Conservation (phyloP, 2,329 filamentous ascomycete genomes). For the Sclerotinia glacialis region DNA sequence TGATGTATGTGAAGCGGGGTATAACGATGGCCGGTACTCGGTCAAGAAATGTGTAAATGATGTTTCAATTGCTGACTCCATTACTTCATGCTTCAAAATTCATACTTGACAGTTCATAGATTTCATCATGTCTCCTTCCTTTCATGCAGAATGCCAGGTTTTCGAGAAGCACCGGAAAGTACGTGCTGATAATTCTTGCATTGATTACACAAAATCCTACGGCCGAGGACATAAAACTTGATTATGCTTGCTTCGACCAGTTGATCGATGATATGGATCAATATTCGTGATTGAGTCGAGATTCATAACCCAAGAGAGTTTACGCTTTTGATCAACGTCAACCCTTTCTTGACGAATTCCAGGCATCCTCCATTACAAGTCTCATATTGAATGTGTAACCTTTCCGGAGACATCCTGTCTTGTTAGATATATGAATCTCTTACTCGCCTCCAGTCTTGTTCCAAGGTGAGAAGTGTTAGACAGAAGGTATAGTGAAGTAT, state of each 20-base stretch:
- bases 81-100: neutral
- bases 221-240: conserved; percentile 2
- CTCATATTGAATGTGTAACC: neutral
- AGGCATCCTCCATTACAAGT: neutral
- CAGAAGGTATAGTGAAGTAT: neutral
- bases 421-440: neutral
- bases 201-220: conserved; percentile 8
- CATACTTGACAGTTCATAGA: neutral
- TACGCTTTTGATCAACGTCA: neutral
- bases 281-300: neutral
- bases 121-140: neutral
- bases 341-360: neutral
- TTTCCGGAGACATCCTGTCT: neutral
- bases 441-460: neutral
- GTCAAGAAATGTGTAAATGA: conserved; percentile 17
- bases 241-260: neutral
- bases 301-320: neutral
- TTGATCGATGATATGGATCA: neutral
- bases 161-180: neutral
- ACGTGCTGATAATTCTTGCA: neutral
- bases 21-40: neutral
- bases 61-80: conserved; percentile 4
- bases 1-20: neutral
- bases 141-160: neutral
- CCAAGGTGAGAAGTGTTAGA: neutral